A percentile compares a stretch with the other conserved stretches of the same genome.
These are phyloP conservation scores for Trypanosoma scelopori DNA, from an alignment of 208 protist genomes.

Conservation along the genomic window DNA sequence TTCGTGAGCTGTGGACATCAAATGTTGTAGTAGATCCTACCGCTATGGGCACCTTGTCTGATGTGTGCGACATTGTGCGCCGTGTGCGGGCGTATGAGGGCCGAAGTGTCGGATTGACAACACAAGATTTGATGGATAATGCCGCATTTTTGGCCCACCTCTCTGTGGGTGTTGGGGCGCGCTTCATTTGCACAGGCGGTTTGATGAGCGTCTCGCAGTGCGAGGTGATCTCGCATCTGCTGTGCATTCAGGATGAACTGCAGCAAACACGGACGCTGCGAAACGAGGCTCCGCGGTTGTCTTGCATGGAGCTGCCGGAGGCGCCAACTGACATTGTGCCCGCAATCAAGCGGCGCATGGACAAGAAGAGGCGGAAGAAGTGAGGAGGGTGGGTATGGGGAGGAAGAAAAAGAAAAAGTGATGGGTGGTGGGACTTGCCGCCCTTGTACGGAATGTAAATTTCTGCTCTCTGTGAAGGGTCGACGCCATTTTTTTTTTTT, in stretches of 20 bases:
- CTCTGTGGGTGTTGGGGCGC: slow-evolving; percentile 32
- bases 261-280: slow-evolving; percentile 7
- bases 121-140: slow-evolving; percentile 17
- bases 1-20: slow-evolving; percentile 27
- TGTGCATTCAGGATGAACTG: slow-evolving; percentile 28
- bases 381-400: neutral
- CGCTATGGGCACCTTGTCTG: slow-evolving; percentile 23
- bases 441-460: neutral
- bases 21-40: slow-evolving; percentile 26
- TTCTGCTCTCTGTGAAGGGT: neutral
- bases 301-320: slow-evolving; percentile 23
- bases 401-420: neutral
- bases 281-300: slow-evolving; percentile 15
- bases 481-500: slow-evolving; percentile 5
- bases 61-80: slow-evolving; percentile 16
- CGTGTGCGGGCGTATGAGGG: slow-evolving; percentile 18
- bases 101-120: slow-evolving; percentile 19
- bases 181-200: slow-evolving; percentile 31
- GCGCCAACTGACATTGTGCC: slow-evolving; percentile 43
- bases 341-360: slow-evolving; percentile 64
- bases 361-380: slow-evolving; percentile 73
- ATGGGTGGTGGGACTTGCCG: neutral
- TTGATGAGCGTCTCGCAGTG: slow-evolving; percentile 25
- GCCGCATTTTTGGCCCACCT: slow-evolving; percentile 23
- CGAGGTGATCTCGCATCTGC: slow-evolving; percentile 29